These are phyloP conservation scores for Pseudoturritis turrita DNA, from an alignment of 345 rosid species.

Conservation along the genomic window DNA sequence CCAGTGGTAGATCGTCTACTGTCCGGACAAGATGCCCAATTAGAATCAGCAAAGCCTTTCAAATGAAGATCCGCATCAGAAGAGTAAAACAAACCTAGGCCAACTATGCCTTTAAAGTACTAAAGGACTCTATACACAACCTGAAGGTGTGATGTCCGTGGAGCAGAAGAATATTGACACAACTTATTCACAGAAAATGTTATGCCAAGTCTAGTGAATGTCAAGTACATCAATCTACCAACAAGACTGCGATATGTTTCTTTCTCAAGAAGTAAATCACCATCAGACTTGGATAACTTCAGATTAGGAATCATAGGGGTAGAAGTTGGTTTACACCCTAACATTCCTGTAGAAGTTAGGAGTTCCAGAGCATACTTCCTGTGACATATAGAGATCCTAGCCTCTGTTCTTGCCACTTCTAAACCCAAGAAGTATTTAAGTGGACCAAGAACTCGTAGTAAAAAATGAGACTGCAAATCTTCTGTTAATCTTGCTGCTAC, in stretches of 20 bases:
- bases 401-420: neutral
- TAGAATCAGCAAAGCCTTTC: neutral
- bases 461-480: neutral
- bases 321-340: neutral
- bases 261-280: neutral
- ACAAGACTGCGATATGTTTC: neutral
- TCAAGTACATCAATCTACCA: neutral
- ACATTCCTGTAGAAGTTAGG: neutral
- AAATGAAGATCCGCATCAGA: neutral
- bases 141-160: neutral
- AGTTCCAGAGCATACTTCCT: neutral
- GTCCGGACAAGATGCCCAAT: neutral
- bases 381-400: neutral
- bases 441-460: neutral
- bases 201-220: neutral
- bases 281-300: neutral
- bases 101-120: neutral
- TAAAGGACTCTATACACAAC: neutral
- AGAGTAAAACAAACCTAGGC: neutral
- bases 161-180: neutral
- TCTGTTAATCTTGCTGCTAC: rapidly evolving
- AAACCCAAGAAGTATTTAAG: neutral
- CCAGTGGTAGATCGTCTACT: no score
- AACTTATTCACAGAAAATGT: neutral
- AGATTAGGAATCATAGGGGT: neutral